Conservation (phyloP, 2,329 filamentous ascomycete genomes). For the Moelleriella libera region DNA sequence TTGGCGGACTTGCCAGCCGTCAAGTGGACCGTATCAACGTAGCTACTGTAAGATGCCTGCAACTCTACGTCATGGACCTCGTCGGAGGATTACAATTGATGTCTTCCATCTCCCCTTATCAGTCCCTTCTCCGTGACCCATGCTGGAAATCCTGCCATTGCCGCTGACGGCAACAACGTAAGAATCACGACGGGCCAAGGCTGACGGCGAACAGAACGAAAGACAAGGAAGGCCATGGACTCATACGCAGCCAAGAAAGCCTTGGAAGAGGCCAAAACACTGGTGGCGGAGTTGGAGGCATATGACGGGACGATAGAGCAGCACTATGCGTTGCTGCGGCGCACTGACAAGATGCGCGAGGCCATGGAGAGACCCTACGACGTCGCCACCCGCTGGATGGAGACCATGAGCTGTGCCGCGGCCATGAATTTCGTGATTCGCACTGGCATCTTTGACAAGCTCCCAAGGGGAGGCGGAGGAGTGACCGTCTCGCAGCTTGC, state of each 20-base stretch:
- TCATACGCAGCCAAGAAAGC: not conserved
- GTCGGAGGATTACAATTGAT: no score
- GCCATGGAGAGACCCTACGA: slow-evolving; percentile 11
- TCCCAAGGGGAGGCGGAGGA: slow-evolving; percentile 1
- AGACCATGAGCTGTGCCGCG: slow-evolving; percentile 8
- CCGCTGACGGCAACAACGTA: no score
- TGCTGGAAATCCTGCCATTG: no score
- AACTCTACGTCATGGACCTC: no score
- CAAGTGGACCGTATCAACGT: no score
- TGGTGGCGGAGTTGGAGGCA: slow-evolving; percentile 10
- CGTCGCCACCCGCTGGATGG: slow-evolving; percentile 7
- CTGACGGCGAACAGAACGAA: not conserved
- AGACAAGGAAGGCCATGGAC: not conserved
- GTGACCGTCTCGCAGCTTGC: not conserved
- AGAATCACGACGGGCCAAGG: not conserved
- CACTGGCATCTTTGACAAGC: slow-evolving; percentile 8
- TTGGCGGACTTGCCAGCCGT: no score
- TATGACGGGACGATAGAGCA: slow-evolving; percentile 5
- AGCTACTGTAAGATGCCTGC: no score
- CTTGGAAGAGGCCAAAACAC: not conserved
- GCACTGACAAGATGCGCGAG: slow-evolving; percentile 7
- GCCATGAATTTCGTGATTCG: slow-evolving; percentile 9
- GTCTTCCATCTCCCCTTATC: no score
- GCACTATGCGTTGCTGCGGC: slow-evolving; percentile 8
- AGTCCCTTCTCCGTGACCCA: no score